These are phyloP conservation scores for Lunasporangiospora selenospora DNA, from an alignment of 192 early-diverging fungal genomes.

Conservation along the genomic window DNA sequence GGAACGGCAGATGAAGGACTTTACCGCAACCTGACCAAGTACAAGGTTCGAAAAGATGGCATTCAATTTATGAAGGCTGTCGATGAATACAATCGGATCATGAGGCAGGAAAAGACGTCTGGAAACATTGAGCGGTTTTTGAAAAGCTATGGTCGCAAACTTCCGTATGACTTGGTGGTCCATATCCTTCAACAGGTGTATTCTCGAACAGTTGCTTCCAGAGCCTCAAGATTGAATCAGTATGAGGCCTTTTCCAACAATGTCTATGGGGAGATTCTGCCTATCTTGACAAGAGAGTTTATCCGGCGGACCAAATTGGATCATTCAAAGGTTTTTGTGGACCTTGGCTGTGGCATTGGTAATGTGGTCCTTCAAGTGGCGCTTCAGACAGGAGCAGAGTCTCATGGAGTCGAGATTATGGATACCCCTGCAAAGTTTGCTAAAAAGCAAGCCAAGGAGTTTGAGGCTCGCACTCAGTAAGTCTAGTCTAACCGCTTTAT, in stretches of 20 bases:
- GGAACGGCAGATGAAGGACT: constrained; percentile 72
- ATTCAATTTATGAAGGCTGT: constrained; percentile 74
- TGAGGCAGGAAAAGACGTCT: constrained; percentile 55
- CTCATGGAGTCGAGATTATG: constrained; percentile 93
- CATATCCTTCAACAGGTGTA: constrained; percentile 92
- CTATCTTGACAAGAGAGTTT: constrained; percentile 82
- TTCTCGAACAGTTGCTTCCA: constrained; percentile 77
- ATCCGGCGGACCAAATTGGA: constrained; percentile 74
- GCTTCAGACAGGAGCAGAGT: constrained; percentile 82
- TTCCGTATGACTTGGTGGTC: constrained; percentile 73
- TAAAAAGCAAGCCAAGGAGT: constrained; percentile 81
- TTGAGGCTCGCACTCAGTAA: constrained; percentile 79
- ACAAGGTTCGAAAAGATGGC: constrained; percentile 73
- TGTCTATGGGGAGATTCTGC: constrained; percentile 96
- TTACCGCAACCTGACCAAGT: constrained; percentile 77
- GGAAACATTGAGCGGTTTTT: constrained; percentile 24
- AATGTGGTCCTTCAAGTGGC: constrained; percentile 98
- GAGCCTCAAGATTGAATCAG: constrained; percentile 34
- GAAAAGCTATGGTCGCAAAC: constrained; percentile 35
- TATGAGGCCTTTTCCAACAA: constrained; percentile 69
- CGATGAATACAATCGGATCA: constrained; percentile 70
- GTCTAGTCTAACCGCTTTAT: not conserved
- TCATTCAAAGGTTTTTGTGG: constrained; percentile 81
- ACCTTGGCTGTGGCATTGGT: constrained; percentile 94
- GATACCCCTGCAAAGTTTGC: constrained; percentile 83